Conservation (phyloP, 345 rosid genomes). For the Salix dunnii region DNA sequence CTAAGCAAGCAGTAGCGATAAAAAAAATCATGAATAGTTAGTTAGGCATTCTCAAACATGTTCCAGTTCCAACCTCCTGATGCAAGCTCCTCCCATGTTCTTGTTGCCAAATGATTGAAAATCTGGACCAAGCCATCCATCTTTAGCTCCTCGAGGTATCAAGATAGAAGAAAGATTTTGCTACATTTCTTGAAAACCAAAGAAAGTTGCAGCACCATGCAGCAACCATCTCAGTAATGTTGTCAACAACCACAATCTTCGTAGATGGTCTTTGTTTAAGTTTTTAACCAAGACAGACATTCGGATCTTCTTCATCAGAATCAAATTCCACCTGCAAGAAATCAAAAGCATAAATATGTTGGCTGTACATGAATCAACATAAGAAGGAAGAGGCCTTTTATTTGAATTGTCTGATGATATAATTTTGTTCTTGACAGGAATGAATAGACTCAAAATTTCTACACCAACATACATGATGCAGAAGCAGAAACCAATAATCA, state of each 20-base stretch:
- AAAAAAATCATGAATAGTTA: not conserved
- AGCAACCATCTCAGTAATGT: not conserved
- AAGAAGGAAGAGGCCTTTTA: not conserved
- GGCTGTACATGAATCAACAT: not conserved
- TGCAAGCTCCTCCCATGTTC: conserved; percentile 58
- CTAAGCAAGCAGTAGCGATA: not conserved
- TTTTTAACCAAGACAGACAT: conserved; percentile 24
- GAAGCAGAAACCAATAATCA: not conserved
- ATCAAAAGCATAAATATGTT: not conserved
- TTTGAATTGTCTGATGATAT: not conserved
- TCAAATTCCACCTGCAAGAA: conserved; percentile 44
- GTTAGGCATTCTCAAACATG: not conserved
- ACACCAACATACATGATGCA: not conserved
- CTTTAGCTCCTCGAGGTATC: not conserved
- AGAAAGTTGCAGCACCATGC: not conserved
- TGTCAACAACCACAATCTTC: not conserved
- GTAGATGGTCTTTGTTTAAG: not conserved
- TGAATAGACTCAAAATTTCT: not conserved
- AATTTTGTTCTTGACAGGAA: not conserved
- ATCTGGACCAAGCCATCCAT: not conserved
- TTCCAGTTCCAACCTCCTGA: conserved; percentile 48
- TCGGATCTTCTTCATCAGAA: conserved; percentile 49
- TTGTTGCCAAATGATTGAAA: not conserved
- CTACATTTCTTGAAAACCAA: not conserved
- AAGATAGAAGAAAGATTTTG: not conserved